Base-by-base conservation (phyloP, 1,284 basidiomycete genomes). In the Hemileia vastatrix region DNA sequence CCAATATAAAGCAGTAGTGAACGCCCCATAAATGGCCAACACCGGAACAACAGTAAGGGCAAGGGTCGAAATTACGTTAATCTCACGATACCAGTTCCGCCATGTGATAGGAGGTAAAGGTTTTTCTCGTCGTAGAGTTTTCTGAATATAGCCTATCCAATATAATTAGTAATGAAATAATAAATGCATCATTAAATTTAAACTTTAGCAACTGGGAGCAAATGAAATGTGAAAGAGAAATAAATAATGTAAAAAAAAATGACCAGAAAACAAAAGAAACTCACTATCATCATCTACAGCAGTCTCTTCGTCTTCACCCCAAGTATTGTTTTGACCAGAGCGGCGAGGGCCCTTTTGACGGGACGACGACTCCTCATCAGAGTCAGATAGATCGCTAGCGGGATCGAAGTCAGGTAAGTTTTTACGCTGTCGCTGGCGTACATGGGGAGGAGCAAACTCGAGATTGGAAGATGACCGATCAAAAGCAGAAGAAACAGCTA, bases 61-160 rank as follows among this genome's bases (percentile, higher is more conserved):
- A 61, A 80, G 83, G 80, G 86, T 87, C 64, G 84, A 81, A 65
- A 81, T 77, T 81, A 83, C 88, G 78, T 90, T 86, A 70, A 93
- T 80, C 75, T 93, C 87, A 50, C 80, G 78, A 70, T 78, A 77
- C 66, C 83, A 77, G 74, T 86, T 93, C 48, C 79, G 75, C 82
- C 82, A 83, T 6, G 82, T 82, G 72, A 93, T 79, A 24, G 63
- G 48, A 32, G 64, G 65, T 40, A 66, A 45, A 36, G 65, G 56
- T 73, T 68, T 88, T 77, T 81, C 82, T 72, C 82, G 76, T 86
- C 75, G 84, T 84, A 94, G 82, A 2, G 87, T 89, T 77, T 87
- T 83, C 57, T 84, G 81, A 72, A 95, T 89, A 73, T 92, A 94
- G 81, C 32, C 60, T 63, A 27, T 13, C 6, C 18, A 32, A 53